Base-by-base conservation (phyloP, 495 filamentous ascomycete species). In the Aspergillus funiculosus region DNA sequence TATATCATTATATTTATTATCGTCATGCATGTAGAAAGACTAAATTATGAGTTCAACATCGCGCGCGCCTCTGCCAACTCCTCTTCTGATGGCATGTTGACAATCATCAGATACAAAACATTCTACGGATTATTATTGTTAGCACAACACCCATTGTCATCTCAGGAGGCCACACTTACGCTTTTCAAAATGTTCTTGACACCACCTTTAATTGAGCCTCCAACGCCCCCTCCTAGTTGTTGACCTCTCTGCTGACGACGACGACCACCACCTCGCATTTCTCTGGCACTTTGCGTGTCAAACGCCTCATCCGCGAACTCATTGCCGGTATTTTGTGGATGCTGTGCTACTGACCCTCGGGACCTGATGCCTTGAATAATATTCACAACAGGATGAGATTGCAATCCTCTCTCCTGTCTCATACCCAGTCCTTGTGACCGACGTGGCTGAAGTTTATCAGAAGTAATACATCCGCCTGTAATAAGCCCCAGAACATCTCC, bases 91-190 rank as follows among this genome's bases (percentile, higher is more conserved):
- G 75, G 75, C 54, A 76, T 58, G 51, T 77, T 75, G 9, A 75
- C 71, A 50, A 77, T 64, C 57, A 73, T 69, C 32, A 77, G 45
- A 56, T 77, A 78, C 15, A 76, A 38, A 1, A 77, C 68, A 59
- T 70, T 60, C 66, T 76, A 29, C 19, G 31, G 11, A 26, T 32
- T 3, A 14, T 36, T 6, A 48, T 27, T 26, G 13, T 20, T 13
- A 9, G 6, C 2, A 20, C 3, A 26, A 11, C 20, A 37, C 11
- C 5, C 5, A 5, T 35, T 29, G 30, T 11, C 19, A 14, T 4
- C 11, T 15, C 17, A 10, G n/a, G n/a, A n/a, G n/a, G 19, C 8
- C 6, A 10, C 18, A 50, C 56, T 51, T 30, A 58, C 60, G 29
- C 56, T 61, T 50, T 60, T 52, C 36, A 62, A 34, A 18, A 58